These are phyloP conservation scores for Iris pallida DNA, from an alignment of 116 monocot species.

Conservation along the genomic window DNA sequence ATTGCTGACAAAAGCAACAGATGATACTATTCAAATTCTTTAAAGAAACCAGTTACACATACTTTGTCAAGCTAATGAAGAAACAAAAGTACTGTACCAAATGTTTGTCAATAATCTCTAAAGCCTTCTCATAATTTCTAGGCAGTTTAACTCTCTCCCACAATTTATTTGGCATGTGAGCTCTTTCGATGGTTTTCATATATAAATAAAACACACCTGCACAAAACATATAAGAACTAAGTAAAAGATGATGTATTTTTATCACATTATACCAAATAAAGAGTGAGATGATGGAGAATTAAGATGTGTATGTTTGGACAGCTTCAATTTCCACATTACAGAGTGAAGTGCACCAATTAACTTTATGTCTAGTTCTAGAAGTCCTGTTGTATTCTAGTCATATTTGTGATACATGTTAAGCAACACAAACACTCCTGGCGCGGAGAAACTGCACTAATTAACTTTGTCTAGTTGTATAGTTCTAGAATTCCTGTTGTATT, in stretches of 20 bases:
- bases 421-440: no score
- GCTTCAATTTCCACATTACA: no score
- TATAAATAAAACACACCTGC: conserved; percentile 53
- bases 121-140: conserved; percentile 48
- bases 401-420: no score
- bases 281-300: no score
- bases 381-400: no score
- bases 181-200: conserved; percentile 58
- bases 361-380: no score
- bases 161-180: conserved; percentile 48
- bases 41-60: not conserved
- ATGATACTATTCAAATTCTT: not conserved
- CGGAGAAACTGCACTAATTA: no score
- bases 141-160: conserved; percentile 57
- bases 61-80: not conserved
- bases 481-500: no score
- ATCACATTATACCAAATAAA: no score
- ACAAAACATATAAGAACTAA: not conserved
- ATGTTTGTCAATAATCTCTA: conserved; percentile 51
- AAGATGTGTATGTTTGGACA: no score
- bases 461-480: no score
- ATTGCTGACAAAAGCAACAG: conserved; percentile 40
- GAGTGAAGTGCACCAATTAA: no score
- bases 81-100: conserved; percentile 13
- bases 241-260: not conserved